A percentile compares a stretch with the other conserved stretches of the same genome.
Evolutionary conservation across 352 stramenopile genomes (phyloP).

Genomic region (Thraustotheca clavata): DNA sequence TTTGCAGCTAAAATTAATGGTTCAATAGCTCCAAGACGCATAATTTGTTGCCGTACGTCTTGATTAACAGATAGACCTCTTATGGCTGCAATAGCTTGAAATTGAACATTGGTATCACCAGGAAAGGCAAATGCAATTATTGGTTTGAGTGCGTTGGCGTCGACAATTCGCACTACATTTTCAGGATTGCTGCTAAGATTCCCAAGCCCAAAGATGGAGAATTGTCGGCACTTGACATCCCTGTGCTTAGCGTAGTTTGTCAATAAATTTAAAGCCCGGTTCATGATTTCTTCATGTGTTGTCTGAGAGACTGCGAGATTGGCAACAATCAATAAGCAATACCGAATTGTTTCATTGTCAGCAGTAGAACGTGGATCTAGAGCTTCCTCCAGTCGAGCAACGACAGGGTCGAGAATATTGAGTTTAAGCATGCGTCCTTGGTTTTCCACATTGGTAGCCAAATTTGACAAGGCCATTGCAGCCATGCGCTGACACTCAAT

Average conservation of each 20-base stretch:
- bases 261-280: constrained; percentile 75
- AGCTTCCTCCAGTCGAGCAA: constrained; percentile 81
- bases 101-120: constrained; percentile 91
- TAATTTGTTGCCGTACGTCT: constrained; percentile 81
- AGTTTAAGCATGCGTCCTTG: constrained; percentile 84
- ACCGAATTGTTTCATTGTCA: constrained; percentile 93
- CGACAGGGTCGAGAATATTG: constrained; percentile 83
- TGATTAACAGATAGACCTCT: constrained; percentile 89
- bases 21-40: constrained; percentile 89
- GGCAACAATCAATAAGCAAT: constrained; percentile 90
- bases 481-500: constrained; percentile 92
- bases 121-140: constrained; percentile 94
- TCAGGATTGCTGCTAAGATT: constrained; percentile 91
- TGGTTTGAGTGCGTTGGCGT: constrained; percentile 82
- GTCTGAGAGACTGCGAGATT: constrained; percentile 86
- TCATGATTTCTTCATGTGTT: constrained; percentile 79
- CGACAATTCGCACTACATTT: constrained; percentile 87
- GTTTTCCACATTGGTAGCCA: constrained; percentile 92
- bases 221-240: constrained; percentile 95
- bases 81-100: constrained; percentile 93
- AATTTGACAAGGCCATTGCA: constrained; percentile 92
- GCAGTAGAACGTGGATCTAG: constrained; percentile 88
- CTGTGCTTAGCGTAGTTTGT: constrained; percentile 90
- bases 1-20: constrained; percentile 89
- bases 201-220: constrained; percentile 91